Evolutionary conservation across 2,329 filamentous ascomycete species (phyloP).

Genomic region (Canariomyces notabilis): DNA sequence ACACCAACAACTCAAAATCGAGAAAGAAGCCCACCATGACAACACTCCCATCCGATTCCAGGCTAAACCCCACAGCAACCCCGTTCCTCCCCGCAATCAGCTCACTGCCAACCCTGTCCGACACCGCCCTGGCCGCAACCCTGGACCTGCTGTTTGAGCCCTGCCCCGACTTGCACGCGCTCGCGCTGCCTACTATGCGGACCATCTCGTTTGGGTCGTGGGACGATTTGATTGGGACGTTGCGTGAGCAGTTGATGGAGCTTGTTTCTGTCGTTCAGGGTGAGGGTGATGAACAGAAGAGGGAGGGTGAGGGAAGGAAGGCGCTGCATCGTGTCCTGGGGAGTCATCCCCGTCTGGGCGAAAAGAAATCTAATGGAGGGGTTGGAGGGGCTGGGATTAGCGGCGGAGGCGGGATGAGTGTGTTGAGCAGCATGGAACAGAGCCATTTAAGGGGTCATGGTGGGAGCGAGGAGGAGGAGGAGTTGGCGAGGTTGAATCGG

Average conservation of each 20-base stretch:
- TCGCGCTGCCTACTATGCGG: constrained; percentile 64
- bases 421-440: constrained; percentile 76
- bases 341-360: constrained; percentile 79
- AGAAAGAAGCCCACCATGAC: neutral
- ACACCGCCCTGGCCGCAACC: constrained; percentile 48
- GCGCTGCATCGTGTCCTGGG: constrained; percentile 68
- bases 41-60: neutral
- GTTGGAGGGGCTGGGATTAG: too few relatives aligned
- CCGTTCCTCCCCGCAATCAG: constrained; percentile 52
- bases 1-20: too few relatives aligned
- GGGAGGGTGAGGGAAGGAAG: constrained; percentile 38
- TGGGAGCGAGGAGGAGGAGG: constrained; percentile 49
- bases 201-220: constrained; percentile 59
- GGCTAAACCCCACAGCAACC: constrained; percentile 19
- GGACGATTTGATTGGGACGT: constrained; percentile 59
- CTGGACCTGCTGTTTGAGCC: constrained; percentile 85
- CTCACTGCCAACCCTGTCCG: constrained; percentile 51
- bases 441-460: constrained; percentile 55
- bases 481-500: constrained; percentile 60
- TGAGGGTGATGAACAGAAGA: constrained; percentile 16
- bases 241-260: constrained; percentile 58
- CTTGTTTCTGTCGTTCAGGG: constrained; percentile 42
- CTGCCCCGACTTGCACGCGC: constrained; percentile 65
- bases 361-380: too few relatives aligned
- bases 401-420: constrained; percentile 71